Percentiles rank a stretch among this genome's conserved stretches.
These are phyloP conservation scores for Fusarium sterilihyphosum DNA, from an alignment of 2,329 filamentous ascomycete genomes.

Conservation along the genomic window DNA sequence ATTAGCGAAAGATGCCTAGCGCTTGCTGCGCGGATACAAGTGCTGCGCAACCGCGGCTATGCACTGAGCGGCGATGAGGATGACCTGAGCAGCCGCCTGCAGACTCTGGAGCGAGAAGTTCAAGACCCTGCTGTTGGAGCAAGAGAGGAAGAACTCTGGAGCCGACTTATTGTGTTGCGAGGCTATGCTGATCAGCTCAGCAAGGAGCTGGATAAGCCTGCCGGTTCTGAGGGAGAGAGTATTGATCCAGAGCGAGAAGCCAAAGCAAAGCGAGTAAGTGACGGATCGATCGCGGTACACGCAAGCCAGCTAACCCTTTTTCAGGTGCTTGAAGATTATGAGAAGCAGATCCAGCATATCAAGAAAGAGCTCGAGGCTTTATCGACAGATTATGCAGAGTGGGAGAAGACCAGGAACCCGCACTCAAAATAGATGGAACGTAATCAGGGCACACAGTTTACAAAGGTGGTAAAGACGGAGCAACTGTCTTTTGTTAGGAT, in stretches of 20 bases:
- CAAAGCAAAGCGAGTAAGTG: slow-evolving; percentile 77
- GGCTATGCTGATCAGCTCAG: slow-evolving; percentile 78
- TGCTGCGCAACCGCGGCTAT: slow-evolving; percentile 83
- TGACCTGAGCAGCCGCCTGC: slow-evolving; percentile 76
- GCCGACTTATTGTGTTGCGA: slow-evolving; percentile 77
- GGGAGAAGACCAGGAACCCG: slow-evolving; percentile 62
- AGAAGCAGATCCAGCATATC: slow-evolving; percentile 80
- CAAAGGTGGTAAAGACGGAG: not conserved
- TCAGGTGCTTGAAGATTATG: slow-evolving; percentile 82
- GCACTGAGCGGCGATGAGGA: slow-evolving; percentile 83
- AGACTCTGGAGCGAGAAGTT: slow-evolving; percentile 73
- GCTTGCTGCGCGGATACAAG: slow-evolving; percentile 82
- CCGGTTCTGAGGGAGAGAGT: slow-evolving; percentile 63
- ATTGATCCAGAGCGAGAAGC: slow-evolving; percentile 76
- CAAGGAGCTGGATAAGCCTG: slow-evolving; percentile 76
- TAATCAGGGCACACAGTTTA: slow-evolving; percentile 1
- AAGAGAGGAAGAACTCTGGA: slow-evolving; percentile 87
- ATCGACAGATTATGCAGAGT: slow-evolving; percentile 65
- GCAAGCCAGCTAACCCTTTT: slow-evolving; percentile 16
- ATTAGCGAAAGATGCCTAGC: slow-evolving; percentile 78
- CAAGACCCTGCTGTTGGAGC: slow-evolving; percentile 80
- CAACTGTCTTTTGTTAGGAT: slow-evolving; percentile 28
- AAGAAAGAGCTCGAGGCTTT: slow-evolving; percentile 76
- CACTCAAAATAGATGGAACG: slow-evolving; percentile 46
- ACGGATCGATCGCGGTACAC: not conserved